These are phyloP conservation scores for Scheffersomyces lignicola DNA, from an alignment of 1,139 yeast genomes.

Conservation along the genomic window DNA sequence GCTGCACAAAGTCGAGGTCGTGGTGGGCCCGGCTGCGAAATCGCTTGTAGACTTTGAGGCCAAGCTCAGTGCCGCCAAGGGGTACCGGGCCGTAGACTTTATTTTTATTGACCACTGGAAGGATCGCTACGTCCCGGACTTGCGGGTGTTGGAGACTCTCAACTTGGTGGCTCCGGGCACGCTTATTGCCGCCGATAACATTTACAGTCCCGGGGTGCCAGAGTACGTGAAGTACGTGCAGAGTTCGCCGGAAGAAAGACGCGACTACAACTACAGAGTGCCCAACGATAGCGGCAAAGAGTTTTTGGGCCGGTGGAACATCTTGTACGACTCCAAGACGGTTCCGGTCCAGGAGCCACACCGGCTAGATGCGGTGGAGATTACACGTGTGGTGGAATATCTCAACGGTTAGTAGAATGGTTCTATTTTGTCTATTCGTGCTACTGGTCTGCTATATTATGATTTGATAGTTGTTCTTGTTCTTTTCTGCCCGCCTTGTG, in stretches of 20 bases:
- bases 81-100: constrained; percentile 27
- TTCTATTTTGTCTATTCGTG: no score
- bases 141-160: constrained; percentile 41
- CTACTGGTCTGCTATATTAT: no score
- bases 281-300: constrained; percentile 28
- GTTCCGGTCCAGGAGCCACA: constrained; percentile 13
- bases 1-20: constrained; percentile 28
- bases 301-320: constrained; percentile 44
- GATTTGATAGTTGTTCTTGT: no score
- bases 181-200: constrained; percentile 41
- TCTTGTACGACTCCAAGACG: constrained; percentile 37
- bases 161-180: constrained; percentile 43
- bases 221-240: constrained; percentile 42
- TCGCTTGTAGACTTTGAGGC: constrained; percentile 27
- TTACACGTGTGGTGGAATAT: constrained; percentile 27
- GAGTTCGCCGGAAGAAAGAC: constrained; percentile 37
- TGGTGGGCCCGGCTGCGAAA: constrained; percentile 37
- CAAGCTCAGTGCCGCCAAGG: constrained; percentile 6
- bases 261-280: constrained; percentile 22
- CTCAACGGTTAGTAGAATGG: constrained; percentile 23
- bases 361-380: constrained; percentile 29
- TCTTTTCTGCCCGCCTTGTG: no score
- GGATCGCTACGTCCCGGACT: constrained; percentile 40
- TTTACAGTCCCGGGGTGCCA: constrained; percentile 35
- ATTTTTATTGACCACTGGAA: constrained; percentile 46